Percentiles rank a stretch among this genome's conserved stretches.
Conservation (phyloP, 257 asterid species). For the Mentha longifolia region DNA sequence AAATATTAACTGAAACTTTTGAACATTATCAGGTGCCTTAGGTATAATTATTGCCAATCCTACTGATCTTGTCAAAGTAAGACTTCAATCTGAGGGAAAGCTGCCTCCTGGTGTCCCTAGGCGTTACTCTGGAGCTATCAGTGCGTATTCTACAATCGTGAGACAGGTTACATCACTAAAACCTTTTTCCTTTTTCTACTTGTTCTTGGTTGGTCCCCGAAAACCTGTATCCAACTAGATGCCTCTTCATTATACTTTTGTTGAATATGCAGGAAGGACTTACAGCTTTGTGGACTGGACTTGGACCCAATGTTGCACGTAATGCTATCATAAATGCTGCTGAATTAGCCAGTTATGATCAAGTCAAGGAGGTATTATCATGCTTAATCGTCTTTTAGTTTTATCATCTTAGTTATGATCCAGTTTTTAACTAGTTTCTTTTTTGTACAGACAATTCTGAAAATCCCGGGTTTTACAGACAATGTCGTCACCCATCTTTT, state of each 20-base stretch:
- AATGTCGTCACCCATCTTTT: conserved; percentile 85
- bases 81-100: conserved; percentile 98
- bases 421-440: conserved; percentile 23
- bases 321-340: conserved; percentile 99
- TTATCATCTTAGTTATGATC: conserved; percentile 14
- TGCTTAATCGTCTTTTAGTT: conserved; percentile 8
- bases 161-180: conserved; percentile 65
- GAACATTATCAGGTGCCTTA: conserved; percentile 65
- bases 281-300: conserved; percentile 86
- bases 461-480: conserved; percentile 96
- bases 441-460: conserved; percentile 71
- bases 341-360: conserved; percentile 96
- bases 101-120: conserved; percentile 91
- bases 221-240: conserved; percentile 18
- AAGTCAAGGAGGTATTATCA: conserved; percentile 87
- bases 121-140: conserved; percentile 93
- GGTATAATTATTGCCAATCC: conserved; percentile 90
- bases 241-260: conserved; percentile 22
- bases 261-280: conserved; percentile 74
- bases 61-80: conserved; percentile 96
- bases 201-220: neutral
- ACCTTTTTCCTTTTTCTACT: conserved; percentile 16
- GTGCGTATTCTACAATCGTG: conserved; percentile 88
- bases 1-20: conserved; percentile 22
- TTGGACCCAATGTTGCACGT: conserved; percentile 93